Conservation (phyloP, 192 early-diverging fungal genomes). For the Coemansia sp. region DNA sequence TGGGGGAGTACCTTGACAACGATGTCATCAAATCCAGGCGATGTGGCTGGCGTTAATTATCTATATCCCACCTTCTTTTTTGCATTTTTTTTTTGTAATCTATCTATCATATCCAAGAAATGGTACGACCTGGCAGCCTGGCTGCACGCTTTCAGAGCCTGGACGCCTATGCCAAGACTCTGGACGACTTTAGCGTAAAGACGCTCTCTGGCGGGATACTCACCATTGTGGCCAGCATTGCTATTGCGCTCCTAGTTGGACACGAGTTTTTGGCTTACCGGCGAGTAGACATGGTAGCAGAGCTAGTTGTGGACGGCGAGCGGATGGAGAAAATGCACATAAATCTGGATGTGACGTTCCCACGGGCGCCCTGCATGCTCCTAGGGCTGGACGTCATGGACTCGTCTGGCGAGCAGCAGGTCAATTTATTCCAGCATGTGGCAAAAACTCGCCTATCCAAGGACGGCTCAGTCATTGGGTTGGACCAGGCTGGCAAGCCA, state of each 20-base stretch:
- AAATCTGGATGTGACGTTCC: constrained; percentile 88
- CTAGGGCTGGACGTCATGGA: constrained; percentile 96
- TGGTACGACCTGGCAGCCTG: constrained; percentile 9
- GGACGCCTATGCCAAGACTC: constrained; percentile 94
- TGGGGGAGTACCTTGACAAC: no score
- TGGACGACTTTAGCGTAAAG: constrained; percentile 90
- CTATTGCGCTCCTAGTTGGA: constrained; percentile 75
- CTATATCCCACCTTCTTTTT: background rate
- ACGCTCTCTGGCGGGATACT: constrained; percentile 83
- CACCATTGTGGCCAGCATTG: constrained; percentile 69
- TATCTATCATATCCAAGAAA: background rate
- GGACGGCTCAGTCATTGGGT: constrained; percentile 60
- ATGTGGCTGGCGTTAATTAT: background rate
- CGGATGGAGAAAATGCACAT: constrained; percentile 89
- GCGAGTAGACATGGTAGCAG: constrained; percentile 64
- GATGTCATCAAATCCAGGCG: background rate
- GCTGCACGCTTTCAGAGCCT: constrained; percentile 57
- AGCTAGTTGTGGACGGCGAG: constrained; percentile 78
- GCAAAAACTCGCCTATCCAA: constrained; percentile 74
- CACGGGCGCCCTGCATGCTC: constrained; percentile 87
- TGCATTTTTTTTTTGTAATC: background rate
- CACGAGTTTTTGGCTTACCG: constrained; percentile 84
- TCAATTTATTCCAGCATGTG: constrained; percentile 76
- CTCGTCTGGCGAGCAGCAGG: constrained; percentile 83
- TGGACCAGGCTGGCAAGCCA: constrained; percentile 3